These are phyloP conservation scores for Neurospora sp. DNA, from an alignment of 495 filamentous ascomycete genomes.

Conservation along the genomic window DNA sequence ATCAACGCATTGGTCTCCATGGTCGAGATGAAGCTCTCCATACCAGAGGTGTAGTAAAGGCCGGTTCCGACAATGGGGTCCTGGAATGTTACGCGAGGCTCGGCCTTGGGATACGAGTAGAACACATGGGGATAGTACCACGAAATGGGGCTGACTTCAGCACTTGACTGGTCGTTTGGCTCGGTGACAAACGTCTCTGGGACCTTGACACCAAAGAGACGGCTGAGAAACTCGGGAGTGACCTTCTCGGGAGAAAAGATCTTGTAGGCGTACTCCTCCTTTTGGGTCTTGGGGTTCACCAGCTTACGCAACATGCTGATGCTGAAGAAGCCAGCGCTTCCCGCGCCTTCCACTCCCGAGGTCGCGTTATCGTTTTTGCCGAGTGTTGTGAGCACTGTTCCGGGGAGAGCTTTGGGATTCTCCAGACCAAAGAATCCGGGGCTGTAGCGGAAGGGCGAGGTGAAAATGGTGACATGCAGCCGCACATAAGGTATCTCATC, in stretches of 20 bases:
- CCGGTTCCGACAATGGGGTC: constrained; percentile 56
- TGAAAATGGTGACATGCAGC: constrained; percentile 82
- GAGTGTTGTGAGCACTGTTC: constrained; percentile 74
- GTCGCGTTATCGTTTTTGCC: constrained; percentile 42
- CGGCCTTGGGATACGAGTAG: constrained; percentile 74
- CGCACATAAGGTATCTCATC: constrained; percentile 72
- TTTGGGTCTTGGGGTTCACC: constrained; percentile 40
- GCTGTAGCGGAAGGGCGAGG: constrained; percentile 60
- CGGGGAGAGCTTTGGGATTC: constrained; percentile 45
- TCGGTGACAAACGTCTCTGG: constrained; percentile 25
- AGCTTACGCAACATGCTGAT: constrained; percentile 67
- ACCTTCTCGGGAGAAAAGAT: constrained; percentile 76
- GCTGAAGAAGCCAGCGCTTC: constrained; percentile 72
- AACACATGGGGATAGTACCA: constrained; percentile 69
- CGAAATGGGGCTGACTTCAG: constrained; percentile 43
- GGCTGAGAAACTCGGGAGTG: constrained; percentile 49
- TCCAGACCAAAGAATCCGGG: constrained; percentile 58
- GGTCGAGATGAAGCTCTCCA: constrained; percentile 90
- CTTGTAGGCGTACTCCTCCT: constrained; percentile 81
- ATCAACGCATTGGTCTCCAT: constrained; percentile 97
- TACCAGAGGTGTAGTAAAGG: constrained; percentile 86
- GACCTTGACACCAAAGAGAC: constrained; percentile 36
- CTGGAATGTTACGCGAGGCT: constrained; percentile 80
- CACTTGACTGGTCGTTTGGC: background rate
- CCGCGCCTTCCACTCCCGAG: constrained; percentile 45